Percentiles rank a stretch among this genome's conserved stretches.
phyloP scores from a whole-genome alignment of 768 basidiomycete species.

The Boletus vinaceobasis region DNA sequence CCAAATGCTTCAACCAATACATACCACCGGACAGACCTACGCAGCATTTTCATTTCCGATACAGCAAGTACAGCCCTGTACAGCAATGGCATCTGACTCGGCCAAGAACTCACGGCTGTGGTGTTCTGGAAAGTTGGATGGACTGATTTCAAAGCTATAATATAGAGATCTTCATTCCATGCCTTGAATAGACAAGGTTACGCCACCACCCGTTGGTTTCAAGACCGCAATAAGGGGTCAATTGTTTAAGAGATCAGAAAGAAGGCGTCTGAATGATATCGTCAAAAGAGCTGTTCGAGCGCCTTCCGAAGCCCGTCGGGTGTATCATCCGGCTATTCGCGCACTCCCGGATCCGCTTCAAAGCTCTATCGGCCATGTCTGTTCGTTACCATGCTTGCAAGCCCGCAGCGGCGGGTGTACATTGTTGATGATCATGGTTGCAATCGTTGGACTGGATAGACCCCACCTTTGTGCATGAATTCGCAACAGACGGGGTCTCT shows the following conservation, averaged over 20 bases:
- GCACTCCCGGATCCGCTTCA: neutral
- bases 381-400: neutral
- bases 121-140: neutral
- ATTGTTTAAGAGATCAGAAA: neutral
- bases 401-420: neutral
- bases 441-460: too few relatives aligned
- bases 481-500: neutral
- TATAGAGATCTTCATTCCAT: slow-evolving; percentile 2
- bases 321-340: neutral
- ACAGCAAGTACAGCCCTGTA: slow-evolving; percentile 21
- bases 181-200: neutral
- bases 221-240: neutral
- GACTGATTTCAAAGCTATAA: neutral
- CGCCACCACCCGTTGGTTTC: neutral
- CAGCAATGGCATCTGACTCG: slow-evolving; percentile 9
- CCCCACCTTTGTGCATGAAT: neutral
- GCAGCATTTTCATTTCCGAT: slow-evolving; percentile 9
- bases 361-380: neutral
- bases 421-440: neutral
- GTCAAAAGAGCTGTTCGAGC: neutral
- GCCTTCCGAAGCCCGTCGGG: neutral
- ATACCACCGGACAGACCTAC: neutral
- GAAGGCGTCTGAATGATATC: neutral
- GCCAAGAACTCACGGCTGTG: neutral
- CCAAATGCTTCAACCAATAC: neutral